Evolutionary conservation across 805 yeast species (phyloP).

Genomic region (Pichia nakasei): DNA sequence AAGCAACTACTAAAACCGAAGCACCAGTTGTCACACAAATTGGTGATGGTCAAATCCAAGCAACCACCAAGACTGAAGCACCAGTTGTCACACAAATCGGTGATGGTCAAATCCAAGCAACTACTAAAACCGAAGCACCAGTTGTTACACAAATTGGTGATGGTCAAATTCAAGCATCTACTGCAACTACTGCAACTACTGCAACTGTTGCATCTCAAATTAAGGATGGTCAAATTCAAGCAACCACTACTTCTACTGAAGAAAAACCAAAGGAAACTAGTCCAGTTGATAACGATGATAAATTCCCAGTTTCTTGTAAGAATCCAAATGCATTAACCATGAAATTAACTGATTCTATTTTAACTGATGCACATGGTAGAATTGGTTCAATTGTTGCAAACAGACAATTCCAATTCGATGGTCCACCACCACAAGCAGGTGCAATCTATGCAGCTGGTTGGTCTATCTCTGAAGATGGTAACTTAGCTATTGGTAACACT

Average conservation of each 20-base stretch:
- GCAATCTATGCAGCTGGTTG: conserved; percentile 46
- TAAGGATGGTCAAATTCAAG: conserved; percentile 56
- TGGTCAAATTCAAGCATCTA: conserved; percentile 51
- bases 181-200: conserved; percentile 30
- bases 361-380: conserved; percentile 41
- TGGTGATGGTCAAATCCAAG: conserved; percentile 47
- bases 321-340: conserved; percentile 33
- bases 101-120: conserved; percentile 26
- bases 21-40: conserved; percentile 17
- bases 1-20: conserved; percentile 35
- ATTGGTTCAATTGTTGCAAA: conserved; percentile 53
- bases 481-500: conserved; percentile 42
- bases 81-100: conserved; percentile 36
- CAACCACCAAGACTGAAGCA: conserved; percentile 30
- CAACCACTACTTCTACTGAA: conserved; percentile 29
- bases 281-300: conserved; percentile 12
- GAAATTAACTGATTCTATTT: conserved; percentile 32
- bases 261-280: conserved; percentile 25
- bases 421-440: conserved; percentile 59
- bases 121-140: conserved; percentile 27
- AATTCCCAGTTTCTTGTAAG: conserved; percentile 28
- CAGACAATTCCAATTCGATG: conserved; percentile 60
- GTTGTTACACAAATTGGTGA: conserved; percentile 51
- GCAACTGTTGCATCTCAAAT: conserved; percentile 41
- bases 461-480: conserved; percentile 37